Evolutionary conservation across 1,284 basidiomycete species (phyloP).

Genomic region (Microbotryomycetes sp.): DNA sequence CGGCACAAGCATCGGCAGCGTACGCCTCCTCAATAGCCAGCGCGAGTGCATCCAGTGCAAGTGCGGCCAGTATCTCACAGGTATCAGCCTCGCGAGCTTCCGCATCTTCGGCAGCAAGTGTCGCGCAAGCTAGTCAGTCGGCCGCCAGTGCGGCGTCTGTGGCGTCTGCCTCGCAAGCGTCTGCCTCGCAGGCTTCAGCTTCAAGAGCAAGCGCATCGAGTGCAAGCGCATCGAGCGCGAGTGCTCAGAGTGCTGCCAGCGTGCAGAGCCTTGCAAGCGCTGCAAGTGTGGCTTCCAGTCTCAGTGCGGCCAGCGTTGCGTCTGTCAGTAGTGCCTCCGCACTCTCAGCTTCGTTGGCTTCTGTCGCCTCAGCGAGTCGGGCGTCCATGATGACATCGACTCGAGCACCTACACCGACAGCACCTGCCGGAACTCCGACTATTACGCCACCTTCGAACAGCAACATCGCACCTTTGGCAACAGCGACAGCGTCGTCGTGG

Average conservation of each 20-base stretch:
- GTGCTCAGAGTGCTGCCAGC: too few species aligned
- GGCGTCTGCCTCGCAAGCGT: not conserved
- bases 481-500: constrained; percentile 12
- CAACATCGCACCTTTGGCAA: constrained; percentile 26
- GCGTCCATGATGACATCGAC: not conserved
- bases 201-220: not conserved
- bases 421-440: not conserved
- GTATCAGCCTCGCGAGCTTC: not conserved
- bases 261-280: not conserved
- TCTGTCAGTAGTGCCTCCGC: not conserved
- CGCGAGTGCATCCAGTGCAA: not conserved
- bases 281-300: not conserved
- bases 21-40: too few species aligned
- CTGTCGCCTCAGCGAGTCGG: not conserved
- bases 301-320: not conserved
- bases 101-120: not conserved
- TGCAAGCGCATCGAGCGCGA: not conserved
- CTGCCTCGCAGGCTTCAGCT: not conserved
- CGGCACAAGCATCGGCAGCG: not conserved
- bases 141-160: not conserved
- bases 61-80: not conserved
- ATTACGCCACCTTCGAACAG: constrained; percentile 6
- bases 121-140: not conserved
- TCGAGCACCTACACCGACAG: constrained; percentile 1
- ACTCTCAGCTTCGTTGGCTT: not conserved